Conservation (phyloP, 2,329 filamentous ascomycete species). For the Trichoderma oligosporum region DNA sequence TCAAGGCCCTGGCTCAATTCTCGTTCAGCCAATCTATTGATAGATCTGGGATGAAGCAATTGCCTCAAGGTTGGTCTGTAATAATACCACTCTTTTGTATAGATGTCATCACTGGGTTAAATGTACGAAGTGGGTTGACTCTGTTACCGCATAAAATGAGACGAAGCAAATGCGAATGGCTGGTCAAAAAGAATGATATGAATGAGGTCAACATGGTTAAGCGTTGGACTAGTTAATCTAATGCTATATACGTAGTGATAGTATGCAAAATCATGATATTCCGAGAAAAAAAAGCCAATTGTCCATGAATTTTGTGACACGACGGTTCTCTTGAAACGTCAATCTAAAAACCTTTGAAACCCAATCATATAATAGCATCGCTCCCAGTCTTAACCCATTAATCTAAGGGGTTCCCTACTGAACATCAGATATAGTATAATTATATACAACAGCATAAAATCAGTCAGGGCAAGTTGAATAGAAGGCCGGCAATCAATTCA, state of each 20-base stretch:
- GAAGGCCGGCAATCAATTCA: no score
- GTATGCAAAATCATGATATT: constrained; percentile 10
- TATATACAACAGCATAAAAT: no score
- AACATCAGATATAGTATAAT: no score
- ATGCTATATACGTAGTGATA: not conserved
- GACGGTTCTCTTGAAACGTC: not conserved
- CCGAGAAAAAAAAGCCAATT: not conserved
- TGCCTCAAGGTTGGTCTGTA: constrained; percentile 24
- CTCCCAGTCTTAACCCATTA: no score
- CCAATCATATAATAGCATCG: no score
- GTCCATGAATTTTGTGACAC: not conserved
- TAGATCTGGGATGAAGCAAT: no score
- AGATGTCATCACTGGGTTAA: no score
- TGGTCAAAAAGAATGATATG: not conserved
- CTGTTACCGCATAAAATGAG: not conserved
- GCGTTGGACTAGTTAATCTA: not conserved
- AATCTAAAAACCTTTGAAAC: not conserved
- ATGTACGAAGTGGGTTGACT: no score
- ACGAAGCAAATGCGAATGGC: not conserved
- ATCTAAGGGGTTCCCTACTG: no score
- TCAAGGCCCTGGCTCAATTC: no score
- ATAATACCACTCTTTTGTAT: fast-evolving
- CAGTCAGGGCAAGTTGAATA: no score
- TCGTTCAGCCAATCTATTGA: no score
- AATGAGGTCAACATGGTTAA: not conserved